A percentile compares a stretch with the other conserved stretches of the same genome.
These are phyloP conservation scores for Myriosclerotinia curreyana DNA, from an alignment of 2,329 filamentous ascomycete genomes.

Conservation along the genomic window DNA sequence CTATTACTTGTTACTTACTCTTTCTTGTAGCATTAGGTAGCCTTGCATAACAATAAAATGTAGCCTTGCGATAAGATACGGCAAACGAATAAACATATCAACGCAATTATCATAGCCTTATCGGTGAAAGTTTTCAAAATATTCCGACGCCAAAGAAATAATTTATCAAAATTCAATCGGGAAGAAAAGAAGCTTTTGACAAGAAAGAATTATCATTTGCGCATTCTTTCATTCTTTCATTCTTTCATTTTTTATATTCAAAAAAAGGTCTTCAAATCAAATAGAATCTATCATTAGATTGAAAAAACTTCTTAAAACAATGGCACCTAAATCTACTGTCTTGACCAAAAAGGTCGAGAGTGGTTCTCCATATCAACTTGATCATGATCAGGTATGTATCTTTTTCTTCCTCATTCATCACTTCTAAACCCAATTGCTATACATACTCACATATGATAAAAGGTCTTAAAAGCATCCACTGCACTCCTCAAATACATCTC, in stretches of 20 bases:
- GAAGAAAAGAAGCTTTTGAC: constrained; percentile 13
- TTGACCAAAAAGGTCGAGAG: constrained; percentile 39
- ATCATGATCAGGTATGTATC: constrained; percentile 37
- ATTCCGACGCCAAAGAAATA: constrained; percentile 23
- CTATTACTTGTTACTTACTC: too few relatives aligned
- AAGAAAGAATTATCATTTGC: constrained; percentile 15
- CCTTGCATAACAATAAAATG: constrained; percentile 1
- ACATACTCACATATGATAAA: constrained; percentile 20
- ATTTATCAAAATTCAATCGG: constrained; percentile 22
- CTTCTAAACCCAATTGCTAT: background rate
- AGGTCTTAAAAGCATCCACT: constrained; percentile 62
- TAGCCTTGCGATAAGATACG: constrained; percentile 14
- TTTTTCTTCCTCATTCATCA: background rate
- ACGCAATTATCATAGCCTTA: background rate
- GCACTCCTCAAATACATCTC: constrained; percentile 61
- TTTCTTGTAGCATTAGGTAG: too few relatives aligned
- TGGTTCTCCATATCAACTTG: constrained; percentile 39
- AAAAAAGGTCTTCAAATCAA: background rate
- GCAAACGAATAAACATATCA: background rate
- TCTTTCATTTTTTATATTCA: background rate
- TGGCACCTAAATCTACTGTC: constrained; percentile 35
- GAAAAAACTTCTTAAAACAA: constrained; percentile 16
- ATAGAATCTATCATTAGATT: background rate
- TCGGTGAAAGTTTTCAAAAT: too few relatives aligned
- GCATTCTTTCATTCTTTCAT: constrained; percentile 7